A percentile compares a stretch with the other conserved stretches of the same genome.
These are phyloP conservation scores for Diaporthe aspalathi DNA, from an alignment of 2,329 filamentous ascomycete genomes.

Conservation along the genomic window DNA sequence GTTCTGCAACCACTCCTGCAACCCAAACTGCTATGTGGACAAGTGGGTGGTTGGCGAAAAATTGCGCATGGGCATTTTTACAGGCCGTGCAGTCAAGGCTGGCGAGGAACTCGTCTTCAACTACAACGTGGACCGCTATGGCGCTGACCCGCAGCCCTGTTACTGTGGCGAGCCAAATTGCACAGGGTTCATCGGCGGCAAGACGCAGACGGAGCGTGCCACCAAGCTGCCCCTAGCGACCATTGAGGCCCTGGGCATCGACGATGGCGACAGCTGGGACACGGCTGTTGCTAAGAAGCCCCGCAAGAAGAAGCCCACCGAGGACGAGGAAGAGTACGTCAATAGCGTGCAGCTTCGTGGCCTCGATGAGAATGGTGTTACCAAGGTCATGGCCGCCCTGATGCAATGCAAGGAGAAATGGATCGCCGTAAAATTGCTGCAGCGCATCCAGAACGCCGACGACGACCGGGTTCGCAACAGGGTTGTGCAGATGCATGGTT, in stretches of 20 bases:
- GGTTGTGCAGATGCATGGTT: conserved; percentile 96
- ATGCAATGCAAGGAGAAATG: conserved; percentile 99
- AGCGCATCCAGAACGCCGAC: conserved; percentile 86
- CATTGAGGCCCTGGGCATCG: conserved; percentile 95
- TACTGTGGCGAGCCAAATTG: conserved; percentile 97
- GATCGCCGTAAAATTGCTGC: conserved; percentile 95
- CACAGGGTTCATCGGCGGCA: conserved; percentile 95
- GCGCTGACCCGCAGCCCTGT: conserved; percentile 94
- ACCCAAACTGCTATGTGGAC: conserved; percentile 98
- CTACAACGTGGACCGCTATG: conserved; percentile 99
- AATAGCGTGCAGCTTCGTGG: conserved; percentile 85
- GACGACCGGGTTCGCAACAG: conserved; percentile 89
- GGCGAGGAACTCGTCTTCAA: conserved; percentile 98
- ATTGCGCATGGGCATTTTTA: conserved; percentile 98
- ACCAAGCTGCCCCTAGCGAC: conserved; percentile 91
- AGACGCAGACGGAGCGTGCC: conserved; percentile 94
- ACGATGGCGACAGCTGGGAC: conserved; percentile 92
- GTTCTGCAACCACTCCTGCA: conserved; percentile 99
- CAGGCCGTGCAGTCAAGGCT: conserved; percentile 82
- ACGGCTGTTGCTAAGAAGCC: conserved; percentile 89
- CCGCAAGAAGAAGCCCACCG: conserved; percentile 89
- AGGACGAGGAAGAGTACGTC: conserved; percentile 96
- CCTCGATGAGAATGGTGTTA: conserved; percentile 84
- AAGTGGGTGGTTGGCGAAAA: conserved; percentile 99
- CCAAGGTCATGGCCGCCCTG: conserved; percentile 94